phyloP scores from a whole-genome alignment of 2,329 filamentous ascomycete species.

The Cordyceps cicadae region DNA sequence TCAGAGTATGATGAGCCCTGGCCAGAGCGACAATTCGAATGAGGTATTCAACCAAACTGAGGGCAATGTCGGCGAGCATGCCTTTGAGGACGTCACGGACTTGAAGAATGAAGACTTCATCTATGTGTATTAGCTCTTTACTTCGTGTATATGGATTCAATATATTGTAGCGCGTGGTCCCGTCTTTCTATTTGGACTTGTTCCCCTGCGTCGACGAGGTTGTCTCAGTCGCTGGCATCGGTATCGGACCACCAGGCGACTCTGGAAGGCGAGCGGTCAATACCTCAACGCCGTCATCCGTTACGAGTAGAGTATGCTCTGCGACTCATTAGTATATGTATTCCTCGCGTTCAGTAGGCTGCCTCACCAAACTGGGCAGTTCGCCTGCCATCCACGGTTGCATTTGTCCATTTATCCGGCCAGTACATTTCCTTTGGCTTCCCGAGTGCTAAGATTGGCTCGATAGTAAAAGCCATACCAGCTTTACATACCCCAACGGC shows the following conservation, averaged over 20 bases:
- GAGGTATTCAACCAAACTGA: conserved; percentile 17
- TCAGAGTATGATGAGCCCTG: conserved; percentile 38
- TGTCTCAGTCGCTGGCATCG: conserved; percentile 37
- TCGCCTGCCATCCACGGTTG: conserved; percentile 77
- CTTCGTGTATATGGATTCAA: background rate
- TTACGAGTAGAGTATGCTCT: conserved; percentile 79
- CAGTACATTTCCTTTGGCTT: conserved; percentile 89
- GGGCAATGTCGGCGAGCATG: conserved; percentile 31
- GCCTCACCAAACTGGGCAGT: conserved; percentile 84
- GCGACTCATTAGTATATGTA: background rate
- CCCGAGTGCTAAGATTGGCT: conserved; percentile 94
- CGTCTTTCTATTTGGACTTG: background rate
- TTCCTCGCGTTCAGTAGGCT: background rate
- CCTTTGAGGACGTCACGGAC: conserved; percentile 44
- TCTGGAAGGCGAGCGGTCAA: conserved; percentile 63
- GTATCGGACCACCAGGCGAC: conserved; percentile 66
- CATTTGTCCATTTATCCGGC: conserved; percentile 98
- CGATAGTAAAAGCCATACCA: conserved; percentile 98
- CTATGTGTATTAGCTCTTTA: conserved; percentile 36
- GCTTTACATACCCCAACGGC: conserved; percentile 87
- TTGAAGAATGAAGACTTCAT: conserved; percentile 54
- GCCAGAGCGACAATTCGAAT: conserved; percentile 22
- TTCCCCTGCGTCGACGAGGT: background rate
- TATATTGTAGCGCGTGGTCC: background rate
- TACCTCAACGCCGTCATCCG: conserved; percentile 72